Evolutionary conservation across 75 land plant species (phyloP).

Genomic region (Cupressus sempervirens): DNA sequence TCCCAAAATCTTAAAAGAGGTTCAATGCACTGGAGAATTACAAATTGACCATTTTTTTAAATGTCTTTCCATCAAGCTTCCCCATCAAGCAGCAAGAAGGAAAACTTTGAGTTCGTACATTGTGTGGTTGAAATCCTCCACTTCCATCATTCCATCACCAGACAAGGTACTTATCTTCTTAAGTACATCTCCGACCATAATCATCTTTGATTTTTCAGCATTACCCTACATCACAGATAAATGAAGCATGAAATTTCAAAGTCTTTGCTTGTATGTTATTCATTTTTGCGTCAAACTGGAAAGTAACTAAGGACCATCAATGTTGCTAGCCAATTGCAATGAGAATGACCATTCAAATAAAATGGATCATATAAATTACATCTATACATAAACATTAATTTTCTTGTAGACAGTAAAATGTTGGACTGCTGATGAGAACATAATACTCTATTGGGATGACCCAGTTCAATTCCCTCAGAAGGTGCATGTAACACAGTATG

Average conservation of each 20-base stretch:
- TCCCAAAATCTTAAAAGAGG: background rate
- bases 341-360: constrained; percentile 1
- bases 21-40: background rate
- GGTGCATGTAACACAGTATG: background rate
- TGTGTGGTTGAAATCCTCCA: constrained; percentile 60
- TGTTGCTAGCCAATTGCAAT: background rate
- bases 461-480: background rate
- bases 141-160: constrained; percentile 58
- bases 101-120: constrained; percentile 41
- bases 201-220: constrained; percentile 87
- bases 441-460: background rate
- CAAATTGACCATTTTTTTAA: background rate
- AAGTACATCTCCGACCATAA: constrained; percentile 89
- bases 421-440: background rate
- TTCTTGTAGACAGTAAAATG: background rate
- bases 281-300: background rate
- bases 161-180: constrained; percentile 70
- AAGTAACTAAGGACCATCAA: background rate
- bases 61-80: constrained; percentile 8
- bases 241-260: background rate
- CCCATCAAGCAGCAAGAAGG: constrained; percentile 8
- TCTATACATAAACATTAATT: background rate
- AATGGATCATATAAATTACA: background rate
- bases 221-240: constrained; percentile 55
- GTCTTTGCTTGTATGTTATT: background rate